Evolutionary conservation across 805 yeast genomes (phyloP).

Genomic region (Nakazawaea anatomiae): DNA sequence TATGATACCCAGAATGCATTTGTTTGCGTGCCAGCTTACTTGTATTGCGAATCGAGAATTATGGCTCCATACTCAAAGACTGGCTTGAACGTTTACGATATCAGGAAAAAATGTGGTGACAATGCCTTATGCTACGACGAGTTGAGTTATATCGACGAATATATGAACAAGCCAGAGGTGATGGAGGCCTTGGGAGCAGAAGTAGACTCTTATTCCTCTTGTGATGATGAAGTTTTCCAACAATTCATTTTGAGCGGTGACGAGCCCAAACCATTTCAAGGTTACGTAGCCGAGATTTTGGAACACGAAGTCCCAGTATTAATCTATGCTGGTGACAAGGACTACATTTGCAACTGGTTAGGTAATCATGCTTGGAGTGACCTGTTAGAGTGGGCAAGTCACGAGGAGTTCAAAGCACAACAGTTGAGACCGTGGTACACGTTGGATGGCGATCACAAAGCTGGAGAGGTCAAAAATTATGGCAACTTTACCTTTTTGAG

Average conservation of each 20-base stretch:
- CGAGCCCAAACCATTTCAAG: slow-evolving; percentile 87
- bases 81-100: slow-evolving; percentile 88
- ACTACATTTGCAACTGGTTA: slow-evolving; percentile 94
- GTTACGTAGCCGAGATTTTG: slow-evolving; percentile 62
- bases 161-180: slow-evolving; percentile 72
- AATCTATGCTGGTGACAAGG: slow-evolving; percentile 94
- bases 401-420: slow-evolving; percentile 38
- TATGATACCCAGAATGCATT: slow-evolving; percentile 69
- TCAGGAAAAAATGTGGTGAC: slow-evolving; percentile 69
- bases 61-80: slow-evolving; percentile 78
- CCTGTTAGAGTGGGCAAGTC: slow-evolving; percentile 60
- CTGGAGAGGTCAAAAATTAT: slow-evolving; percentile 36
- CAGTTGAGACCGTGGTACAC: slow-evolving; percentile 20
- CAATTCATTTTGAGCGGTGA: slow-evolving; percentile 86
- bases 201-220: slow-evolving; percentile 68
- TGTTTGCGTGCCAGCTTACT: slow-evolving; percentile 86
- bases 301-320: slow-evolving; percentile 75
- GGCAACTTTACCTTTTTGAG: slow-evolving; percentile 76
- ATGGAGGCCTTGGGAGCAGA: slow-evolving; percentile 86
- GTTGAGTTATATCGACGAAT: slow-evolving; percentile 66
- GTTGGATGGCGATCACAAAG: slow-evolving; percentile 19
- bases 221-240: slow-evolving; percentile 73
- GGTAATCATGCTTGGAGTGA: slow-evolving; percentile 88
- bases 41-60: slow-evolving; percentile 84
- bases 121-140: slow-evolving; percentile 72